phyloP scores from a whole-genome alignment of 192 early-diverging fungal genomes.

The Backusella luteola region DNA sequence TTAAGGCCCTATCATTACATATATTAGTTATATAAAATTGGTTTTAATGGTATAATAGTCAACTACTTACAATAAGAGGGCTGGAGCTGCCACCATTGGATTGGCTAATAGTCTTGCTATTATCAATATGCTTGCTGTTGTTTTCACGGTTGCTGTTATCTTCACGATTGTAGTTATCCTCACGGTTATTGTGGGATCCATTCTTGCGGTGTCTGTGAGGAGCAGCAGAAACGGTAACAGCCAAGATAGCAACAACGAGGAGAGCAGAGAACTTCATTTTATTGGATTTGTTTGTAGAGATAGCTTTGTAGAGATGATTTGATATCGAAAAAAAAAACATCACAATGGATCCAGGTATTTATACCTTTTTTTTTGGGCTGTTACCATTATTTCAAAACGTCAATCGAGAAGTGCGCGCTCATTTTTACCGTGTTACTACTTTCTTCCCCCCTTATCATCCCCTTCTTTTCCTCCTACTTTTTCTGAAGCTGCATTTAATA shows the following conservation, averaged over 20 bases:
- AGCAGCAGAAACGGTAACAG: neutral
- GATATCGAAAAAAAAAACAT: neutral
- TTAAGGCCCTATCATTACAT: neutral
- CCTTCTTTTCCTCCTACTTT: neutral
- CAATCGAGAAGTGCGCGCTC: neutral
- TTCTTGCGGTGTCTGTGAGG: neutral
- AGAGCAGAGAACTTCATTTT: constrained; percentile 5
- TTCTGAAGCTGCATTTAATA: neutral
- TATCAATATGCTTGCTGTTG: neutral
- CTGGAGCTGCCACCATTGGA: neutral
- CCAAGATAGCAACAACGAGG: neutral
- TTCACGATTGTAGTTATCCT: neutral
- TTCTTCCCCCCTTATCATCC: neutral
- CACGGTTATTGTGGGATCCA: neutral
- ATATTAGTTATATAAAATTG: neutral
- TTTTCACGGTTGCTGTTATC: neutral
- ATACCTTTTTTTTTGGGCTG: neutral
- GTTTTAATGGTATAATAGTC: neutral
- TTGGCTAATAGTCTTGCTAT: neutral
- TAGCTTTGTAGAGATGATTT: neutral
- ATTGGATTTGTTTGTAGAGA: neutral
- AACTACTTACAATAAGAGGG: neutral
- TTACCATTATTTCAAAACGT: neutral
- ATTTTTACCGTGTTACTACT: neutral
- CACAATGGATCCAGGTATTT: neutral